Evolutionary conservation across 129 eudicot genomes (phyloP).

Genomic region (Glebionis coronaria): DNA sequence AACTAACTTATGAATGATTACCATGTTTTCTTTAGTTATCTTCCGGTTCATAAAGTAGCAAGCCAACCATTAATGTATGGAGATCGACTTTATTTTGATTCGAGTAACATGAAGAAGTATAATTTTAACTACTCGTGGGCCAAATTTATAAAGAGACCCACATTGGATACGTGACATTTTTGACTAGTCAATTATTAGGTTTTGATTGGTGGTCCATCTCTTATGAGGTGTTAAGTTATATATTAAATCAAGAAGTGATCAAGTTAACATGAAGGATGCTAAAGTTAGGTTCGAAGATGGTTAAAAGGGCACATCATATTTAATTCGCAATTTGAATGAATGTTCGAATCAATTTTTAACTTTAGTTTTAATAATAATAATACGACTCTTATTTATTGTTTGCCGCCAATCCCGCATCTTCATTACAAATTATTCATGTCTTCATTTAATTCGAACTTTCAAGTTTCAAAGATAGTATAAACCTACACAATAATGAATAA

Average conservation of each 20-base stretch:
- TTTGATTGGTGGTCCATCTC: slow-evolving; percentile 37
- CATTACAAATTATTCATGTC: too few species aligned
- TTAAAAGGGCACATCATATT: slow-evolving; percentile 26
- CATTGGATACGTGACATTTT: slow-evolving; percentile 35
- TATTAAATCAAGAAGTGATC: slow-evolving; percentile 23
- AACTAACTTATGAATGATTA: too few species aligned
- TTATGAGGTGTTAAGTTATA: slow-evolving; percentile 10
- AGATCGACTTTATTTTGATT: too few species aligned
- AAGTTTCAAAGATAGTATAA: too few species aligned
- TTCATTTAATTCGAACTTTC: neutral
- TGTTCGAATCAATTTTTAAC: neutral
- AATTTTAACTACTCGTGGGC: neutral
- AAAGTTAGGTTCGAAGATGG: slow-evolving; percentile 30
- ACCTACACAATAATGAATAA: too few species aligned
- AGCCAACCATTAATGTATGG: too few species aligned
- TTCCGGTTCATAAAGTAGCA: neutral
- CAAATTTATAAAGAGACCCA: slow-evolving; percentile 21
- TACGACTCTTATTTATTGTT: neutral
- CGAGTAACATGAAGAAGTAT: too few species aligned
- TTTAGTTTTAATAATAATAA: neutral
- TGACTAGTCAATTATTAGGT: slow-evolving; percentile 40
- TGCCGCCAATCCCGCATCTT: neutral
- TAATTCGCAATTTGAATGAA: slow-evolving; percentile 12
- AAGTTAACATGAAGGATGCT: slow-evolving; percentile 16
- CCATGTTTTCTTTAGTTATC: too few species aligned